Conservation (phyloP, 352 stramenopile species). For the Phytophthora ohioensis region DNA sequence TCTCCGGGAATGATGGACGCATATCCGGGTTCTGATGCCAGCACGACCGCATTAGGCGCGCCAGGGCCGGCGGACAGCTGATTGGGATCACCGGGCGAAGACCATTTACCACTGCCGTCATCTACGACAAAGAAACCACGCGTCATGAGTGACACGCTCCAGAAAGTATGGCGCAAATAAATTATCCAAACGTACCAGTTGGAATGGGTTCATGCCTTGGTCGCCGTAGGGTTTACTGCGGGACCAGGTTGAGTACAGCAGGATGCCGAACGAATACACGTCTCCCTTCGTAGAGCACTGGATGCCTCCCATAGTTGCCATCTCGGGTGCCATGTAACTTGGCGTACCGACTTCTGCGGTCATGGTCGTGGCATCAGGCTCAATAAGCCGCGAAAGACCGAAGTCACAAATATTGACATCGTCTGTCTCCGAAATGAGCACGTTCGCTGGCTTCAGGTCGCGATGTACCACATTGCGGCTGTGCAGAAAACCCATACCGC, state of each 20-base stretch:
- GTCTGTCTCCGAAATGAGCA: slow-evolving; percentile 92
- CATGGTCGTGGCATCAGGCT: slow-evolving; percentile 88
- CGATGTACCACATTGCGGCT: slow-evolving; percentile 88
- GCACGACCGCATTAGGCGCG: slow-evolving; percentile 83
- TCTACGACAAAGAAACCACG: slow-evolving; percentile 43
- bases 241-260: slow-evolving; percentile 90
- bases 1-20: slow-evolving; percentile 82
- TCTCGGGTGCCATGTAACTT: slow-evolving; percentile 92
- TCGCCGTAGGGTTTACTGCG: slow-evolving; percentile 90
- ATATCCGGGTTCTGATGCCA: slow-evolving; percentile 81
- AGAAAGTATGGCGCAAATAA: neutral
- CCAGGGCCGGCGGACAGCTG: slow-evolving; percentile 77
- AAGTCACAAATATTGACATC: slow-evolving; percentile 96
- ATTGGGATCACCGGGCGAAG: slow-evolving; percentile 87
- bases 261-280: slow-evolving; percentile 88
- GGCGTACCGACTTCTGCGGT: slow-evolving; percentile 89
- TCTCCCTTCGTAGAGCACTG: slow-evolving; percentile 90
- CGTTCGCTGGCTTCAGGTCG: slow-evolving; percentile 95
- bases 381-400: slow-evolving; percentile 89
- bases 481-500: slow-evolving; percentile 92
- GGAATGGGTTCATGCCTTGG: slow-evolving; percentile 91
- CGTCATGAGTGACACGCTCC: slow-evolving; percentile 7
- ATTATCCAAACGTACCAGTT: slow-evolving; percentile 61
- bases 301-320: slow-evolving; percentile 90
- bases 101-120: slow-evolving; percentile 89